Evolutionary conservation across 208 protist genomes (phyloP), one percentile per base, ranked within the genome.

Genomic region (Porcisia hertigi): DNA sequence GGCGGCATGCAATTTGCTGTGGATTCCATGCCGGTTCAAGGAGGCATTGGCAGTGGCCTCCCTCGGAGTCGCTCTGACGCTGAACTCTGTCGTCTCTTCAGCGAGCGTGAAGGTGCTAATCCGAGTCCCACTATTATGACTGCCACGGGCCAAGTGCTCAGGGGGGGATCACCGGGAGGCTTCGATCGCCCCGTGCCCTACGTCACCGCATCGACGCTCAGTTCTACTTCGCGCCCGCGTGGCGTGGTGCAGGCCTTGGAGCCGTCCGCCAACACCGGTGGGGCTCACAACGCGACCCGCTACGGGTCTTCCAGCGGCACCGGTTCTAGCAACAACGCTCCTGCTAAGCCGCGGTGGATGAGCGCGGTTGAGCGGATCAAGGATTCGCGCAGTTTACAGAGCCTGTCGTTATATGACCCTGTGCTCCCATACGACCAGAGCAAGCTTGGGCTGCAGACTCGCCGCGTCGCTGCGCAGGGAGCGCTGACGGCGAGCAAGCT

Each of bases 351-450:
- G 23, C 76, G 80, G 65, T 91, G 89, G 87, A 62, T 91, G 65
- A 84, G 57, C 45, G 89, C 89, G 60, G 87, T 84, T 12, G 86
- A 93, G 80, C 83, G 89, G 20, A 41, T 86, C 66, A 86, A 85
- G 59, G 65, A 59, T 18, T 53, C n/a, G 34, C 71, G 76, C n/a
- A 39, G 14, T 60, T 53, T 30, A 52, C 71, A 80, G 53, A 66
- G 78, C 49, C 43, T 47, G 25, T 72, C 70, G 11, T 16, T 69
- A 23, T 78, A 75, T 70, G 75, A 83, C 58, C 76, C 82, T 3
- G 80, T 83, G 12, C 80, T 93, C 2, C 86, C 89, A 14, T 76
- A 85, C 66, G 86, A 93, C 57, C 77, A 88, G 77, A 87, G 79
- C 64, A 83, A 65, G 75, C 73, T 87, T 5, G 83, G 89, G 25